Evolutionary conservation across 2,329 filamentous ascomycete genomes (phyloP), one percentile per base, ranked within the genome.

Genomic region (Hypomyces rosellus): DNA sequence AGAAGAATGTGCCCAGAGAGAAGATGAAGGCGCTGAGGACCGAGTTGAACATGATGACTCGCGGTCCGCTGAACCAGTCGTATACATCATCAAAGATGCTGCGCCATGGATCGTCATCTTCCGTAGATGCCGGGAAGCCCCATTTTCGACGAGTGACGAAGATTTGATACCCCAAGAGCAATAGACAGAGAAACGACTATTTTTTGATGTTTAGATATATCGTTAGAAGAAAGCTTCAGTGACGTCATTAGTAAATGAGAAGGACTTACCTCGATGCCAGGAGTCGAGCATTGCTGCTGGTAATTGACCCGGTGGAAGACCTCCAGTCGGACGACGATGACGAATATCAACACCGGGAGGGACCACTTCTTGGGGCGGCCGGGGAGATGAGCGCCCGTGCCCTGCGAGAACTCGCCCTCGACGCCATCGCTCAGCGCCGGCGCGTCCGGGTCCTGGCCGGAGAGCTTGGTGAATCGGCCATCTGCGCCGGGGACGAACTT

Each of bases 271-370:
- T 80, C 75, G 14, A 80, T 56, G 3, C 77, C 77, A 16, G 72
- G 65, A 12, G 62, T 65, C 6, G 75, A 69, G 57, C 78, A 82
- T 61, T 80, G 76, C 34, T 77, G 69, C 51, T 74, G 69, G 22
- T 64, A 62, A 13, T 73, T 68, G 1, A 78, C 70, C 33, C 62
- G 65, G 46, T 77, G 69, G 34, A 75, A 73, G 2, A 75, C 60
- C 52, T 78, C 74, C 14, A 80, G 59, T 4, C 78, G 71, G 8
- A 75, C 33, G 2, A 77, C 64, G 42, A 80, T 65, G 30, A 70
- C 70, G 5, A 69, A 38, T 8, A 77, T 63, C 14, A 80, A 59
- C 12, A 69, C 61, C 1, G 73, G 70, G 2, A 76, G 56, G 42
- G 73, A 75, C 50, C 71, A 73, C 11, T 72, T 67, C 34, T 72